phyloP scores from a whole-genome alignment of 202 grass and related monocot genomes.

The Bolboschoenoplectus hybrid region DNA sequence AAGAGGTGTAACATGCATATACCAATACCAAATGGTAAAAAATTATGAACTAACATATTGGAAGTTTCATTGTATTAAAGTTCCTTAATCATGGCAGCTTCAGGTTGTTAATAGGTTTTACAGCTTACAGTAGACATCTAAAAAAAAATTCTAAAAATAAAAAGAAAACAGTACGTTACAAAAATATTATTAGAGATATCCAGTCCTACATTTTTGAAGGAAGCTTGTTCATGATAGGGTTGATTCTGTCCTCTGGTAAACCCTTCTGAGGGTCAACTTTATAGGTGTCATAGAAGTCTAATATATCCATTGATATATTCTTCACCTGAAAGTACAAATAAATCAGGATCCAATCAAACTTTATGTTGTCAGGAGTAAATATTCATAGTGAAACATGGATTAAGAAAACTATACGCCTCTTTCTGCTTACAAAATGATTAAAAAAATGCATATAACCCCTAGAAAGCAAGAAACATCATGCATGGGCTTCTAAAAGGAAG shows the following conservation, averaged over 20 bases:
- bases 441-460: background rate
- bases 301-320: conserved; percentile 86
- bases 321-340: conserved; percentile 59
- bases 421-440: conserved; percentile 9
- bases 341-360: background rate
- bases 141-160: background rate
- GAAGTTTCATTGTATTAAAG: background rate
- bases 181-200: background rate
- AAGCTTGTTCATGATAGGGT: conserved; percentile 82
- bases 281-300: conserved; percentile 90
- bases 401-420: background rate
- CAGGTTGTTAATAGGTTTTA: background rate
- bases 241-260: conserved; percentile 72
- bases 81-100: background rate
- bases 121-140: conserved; percentile 11
- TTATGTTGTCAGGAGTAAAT: background rate
- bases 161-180: conserved; percentile 10
- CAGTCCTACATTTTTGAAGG: conserved; percentile 50
- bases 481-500: background rate
- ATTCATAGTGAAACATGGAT: conserved; percentile 18
- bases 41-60: background rate
- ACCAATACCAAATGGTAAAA: background rate
- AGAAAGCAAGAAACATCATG: conserved; percentile 1
- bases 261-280: conserved; percentile 64
- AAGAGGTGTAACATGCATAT: background rate